Conservation (phyloP, 352 stramenopile species). For the Pythium sp. region DNA sequence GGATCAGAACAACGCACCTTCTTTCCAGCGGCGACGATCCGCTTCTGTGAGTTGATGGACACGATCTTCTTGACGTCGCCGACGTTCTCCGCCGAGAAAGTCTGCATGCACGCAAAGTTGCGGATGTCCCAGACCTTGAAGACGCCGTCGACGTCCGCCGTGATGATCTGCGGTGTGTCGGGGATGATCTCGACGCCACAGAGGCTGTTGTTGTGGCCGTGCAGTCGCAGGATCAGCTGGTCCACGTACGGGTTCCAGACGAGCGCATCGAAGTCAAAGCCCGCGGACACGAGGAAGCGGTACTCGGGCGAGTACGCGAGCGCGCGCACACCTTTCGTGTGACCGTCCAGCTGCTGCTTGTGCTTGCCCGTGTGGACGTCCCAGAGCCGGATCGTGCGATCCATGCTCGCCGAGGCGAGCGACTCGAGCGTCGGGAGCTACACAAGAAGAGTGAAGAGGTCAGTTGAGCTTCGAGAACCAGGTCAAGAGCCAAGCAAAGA, state of each 20-base stretch:
- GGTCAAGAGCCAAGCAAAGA: neutral
- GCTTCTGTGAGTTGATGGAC: slow-evolving; percentile 65
- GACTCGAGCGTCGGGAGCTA: slow-evolving; percentile 77
- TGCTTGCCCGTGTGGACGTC: slow-evolving; percentile 83
- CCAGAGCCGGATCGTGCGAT: slow-evolving; percentile 87
- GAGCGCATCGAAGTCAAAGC: slow-evolving; percentile 87
- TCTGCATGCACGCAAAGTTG: slow-evolving; percentile 90
- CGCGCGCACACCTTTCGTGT: slow-evolving; percentile 76
- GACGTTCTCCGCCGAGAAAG: slow-evolving; percentile 75
- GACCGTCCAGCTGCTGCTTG: slow-evolving; percentile 83
- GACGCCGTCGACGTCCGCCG: slow-evolving; percentile 74
- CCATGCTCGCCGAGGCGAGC: slow-evolving; percentile 85
- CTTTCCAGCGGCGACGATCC: slow-evolving; percentile 74
- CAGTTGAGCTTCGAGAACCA: neutral
- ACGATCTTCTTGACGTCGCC: slow-evolving; percentile 74
- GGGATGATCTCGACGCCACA: slow-evolving; percentile 86
- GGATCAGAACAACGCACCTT: slow-evolving; percentile 26
- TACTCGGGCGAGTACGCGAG: slow-evolving; percentile 86
- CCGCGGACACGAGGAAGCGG: slow-evolving; percentile 80
- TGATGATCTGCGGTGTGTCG: slow-evolving; percentile 86
- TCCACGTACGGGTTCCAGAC: slow-evolving; percentile 91
- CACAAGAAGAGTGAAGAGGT: neutral
- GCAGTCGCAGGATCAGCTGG: slow-evolving; percentile 82
- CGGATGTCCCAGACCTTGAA: slow-evolving; percentile 91
- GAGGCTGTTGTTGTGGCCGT: slow-evolving; percentile 84